Conservation (phyloP, 2,329 filamentous ascomycete genomes). For the Cordyceps farinosa region DNA sequence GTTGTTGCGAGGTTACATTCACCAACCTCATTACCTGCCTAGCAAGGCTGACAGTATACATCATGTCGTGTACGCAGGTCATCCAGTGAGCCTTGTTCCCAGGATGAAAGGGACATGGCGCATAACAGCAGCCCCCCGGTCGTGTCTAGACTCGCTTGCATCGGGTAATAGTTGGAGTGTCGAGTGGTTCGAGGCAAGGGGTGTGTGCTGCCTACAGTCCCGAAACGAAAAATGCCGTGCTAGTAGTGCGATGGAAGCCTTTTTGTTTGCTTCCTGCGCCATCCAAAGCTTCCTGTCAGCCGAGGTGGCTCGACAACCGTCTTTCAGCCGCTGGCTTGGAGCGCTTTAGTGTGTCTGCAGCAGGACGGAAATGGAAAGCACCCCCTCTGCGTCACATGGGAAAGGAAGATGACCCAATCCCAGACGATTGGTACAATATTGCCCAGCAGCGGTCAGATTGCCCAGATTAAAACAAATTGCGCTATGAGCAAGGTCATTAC, state of each 20-base stretch:
- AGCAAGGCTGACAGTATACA: not conserved
- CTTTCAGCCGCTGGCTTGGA: constrained; percentile 1
- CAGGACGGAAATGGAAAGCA: constrained; percentile 4
- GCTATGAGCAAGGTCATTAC: not conserved
- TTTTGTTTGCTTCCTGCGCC: not conserved
- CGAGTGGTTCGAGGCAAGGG: not conserved
- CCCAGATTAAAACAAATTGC: not conserved
- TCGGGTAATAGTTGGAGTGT: not conserved
- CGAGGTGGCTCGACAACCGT: not conserved
- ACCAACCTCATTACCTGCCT: not conserved
- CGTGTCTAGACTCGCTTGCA: constrained; percentile 1
- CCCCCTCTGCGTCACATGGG: constrained; percentile 12
- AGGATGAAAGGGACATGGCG: not conserved
- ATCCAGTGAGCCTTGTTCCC: not conserved
- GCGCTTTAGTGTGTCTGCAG: constrained; percentile 8
- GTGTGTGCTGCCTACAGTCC: not conserved
- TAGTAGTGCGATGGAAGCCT: not conserved
- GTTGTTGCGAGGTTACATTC: not conserved
- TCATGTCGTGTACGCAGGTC: not conserved
- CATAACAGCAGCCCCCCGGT: not conserved
- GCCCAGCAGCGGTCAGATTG: constrained; percentile 2
- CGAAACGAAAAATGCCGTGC: not conserved
- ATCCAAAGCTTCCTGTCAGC: not conserved
- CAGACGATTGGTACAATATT: not conserved
- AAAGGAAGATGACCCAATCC: not conserved